Conservation (phyloP, 1,284 basidiomycete species). For the Termitomyces sp. region DNA sequence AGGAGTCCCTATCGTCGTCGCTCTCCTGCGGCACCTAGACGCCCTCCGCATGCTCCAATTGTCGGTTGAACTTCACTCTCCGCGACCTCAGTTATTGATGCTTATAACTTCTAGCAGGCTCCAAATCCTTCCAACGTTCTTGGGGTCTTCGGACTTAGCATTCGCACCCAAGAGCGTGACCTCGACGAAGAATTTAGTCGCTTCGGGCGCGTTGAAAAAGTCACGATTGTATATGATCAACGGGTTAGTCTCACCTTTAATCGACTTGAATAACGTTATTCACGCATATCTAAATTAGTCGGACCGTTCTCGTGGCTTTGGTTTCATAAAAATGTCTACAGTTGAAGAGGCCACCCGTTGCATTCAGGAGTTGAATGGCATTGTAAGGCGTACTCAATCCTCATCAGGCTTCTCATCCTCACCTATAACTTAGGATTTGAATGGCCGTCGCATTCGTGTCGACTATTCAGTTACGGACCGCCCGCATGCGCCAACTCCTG, state of each 20-base stretch:
- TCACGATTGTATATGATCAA: constrained; percentile 98
- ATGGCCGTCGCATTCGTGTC: constrained; percentile 93
- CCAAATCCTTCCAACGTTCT: constrained; percentile 86
- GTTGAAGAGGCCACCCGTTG: constrained; percentile 84
- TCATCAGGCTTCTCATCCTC: background rate
- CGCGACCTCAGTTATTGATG: constrained; percentile 18
- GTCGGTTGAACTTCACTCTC: constrained; percentile 41
- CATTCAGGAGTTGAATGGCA: constrained; percentile 89
- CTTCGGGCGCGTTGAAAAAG: constrained; percentile 90
- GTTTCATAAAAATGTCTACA: constrained; percentile 91
- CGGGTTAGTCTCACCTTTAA: constrained; percentile 56
- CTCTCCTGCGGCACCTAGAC: constrained; percentile 50
- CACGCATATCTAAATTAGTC: constrained; percentile 49
- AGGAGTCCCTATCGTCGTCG: constrained; percentile 53
- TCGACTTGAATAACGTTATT: constrained; percentile 17
- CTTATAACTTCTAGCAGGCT: constrained; percentile 55
- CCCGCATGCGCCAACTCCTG: constrained; percentile 93
- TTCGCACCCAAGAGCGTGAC: constrained; percentile 91
- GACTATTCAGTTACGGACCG: constrained; percentile 94
- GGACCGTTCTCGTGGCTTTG: constrained; percentile 94
- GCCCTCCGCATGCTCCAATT: constrained; percentile 67
- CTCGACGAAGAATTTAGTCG: constrained; percentile 91
- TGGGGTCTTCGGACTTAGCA: constrained; percentile 94
- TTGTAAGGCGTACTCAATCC: constrained; percentile 51
- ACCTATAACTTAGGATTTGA: constrained; percentile 63